phyloP scores from a whole-genome alignment of 495 filamentous ascomycete genomes.

The Aspergillus bertholletiae region DNA sequence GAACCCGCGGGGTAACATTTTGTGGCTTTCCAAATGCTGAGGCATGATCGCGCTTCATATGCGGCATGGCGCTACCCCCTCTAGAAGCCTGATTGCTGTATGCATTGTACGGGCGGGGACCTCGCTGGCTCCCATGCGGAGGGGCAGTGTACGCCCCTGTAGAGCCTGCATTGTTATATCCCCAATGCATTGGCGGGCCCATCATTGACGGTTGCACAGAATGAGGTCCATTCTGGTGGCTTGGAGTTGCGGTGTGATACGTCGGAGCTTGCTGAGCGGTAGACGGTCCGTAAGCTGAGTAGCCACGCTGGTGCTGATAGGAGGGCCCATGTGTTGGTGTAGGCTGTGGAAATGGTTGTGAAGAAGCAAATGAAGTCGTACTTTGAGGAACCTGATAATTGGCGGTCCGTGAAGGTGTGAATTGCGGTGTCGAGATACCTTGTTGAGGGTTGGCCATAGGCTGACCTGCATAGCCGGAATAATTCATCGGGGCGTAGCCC shows the following conservation, averaged over 20 bases:
- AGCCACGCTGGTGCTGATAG: slow-evolving; percentile 29
- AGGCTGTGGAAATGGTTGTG: slow-evolving; percentile 27
- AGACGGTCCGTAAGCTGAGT: slow-evolving; percentile 22
- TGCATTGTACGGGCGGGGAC: slow-evolving; percentile 43
- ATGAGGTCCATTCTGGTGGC: slow-evolving; percentile 21
- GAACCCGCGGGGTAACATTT: slow-evolving; percentile 33
- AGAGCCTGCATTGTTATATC: slow-evolving; percentile 43
- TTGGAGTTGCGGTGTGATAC: slow-evolving; percentile 22
- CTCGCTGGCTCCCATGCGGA: slow-evolving; percentile 27
- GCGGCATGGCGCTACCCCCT: slow-evolving; percentile 37
- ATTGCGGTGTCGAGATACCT: slow-evolving; percentile 26
- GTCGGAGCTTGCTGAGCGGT: slow-evolving; percentile 21
- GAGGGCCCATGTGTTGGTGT: slow-evolving; percentile 18
- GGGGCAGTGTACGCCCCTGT: slow-evolving; percentile 17
- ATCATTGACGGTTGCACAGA: slow-evolving; percentile 48
- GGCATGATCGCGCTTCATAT: slow-evolving; percentile 35
- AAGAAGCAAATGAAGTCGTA: slow-evolving; percentile 20
- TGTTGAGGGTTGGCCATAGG: slow-evolving; percentile 20
- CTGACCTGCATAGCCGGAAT: slow-evolving; percentile 29
- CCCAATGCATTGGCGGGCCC: slow-evolving; percentile 57
- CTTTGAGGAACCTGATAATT: slow-evolving; percentile 25
- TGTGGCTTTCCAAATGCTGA: slow-evolving; percentile 42
- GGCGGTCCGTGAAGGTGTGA: slow-evolving; percentile 20
- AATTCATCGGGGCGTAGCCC: slow-evolving; percentile 31
- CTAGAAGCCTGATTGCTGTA: slow-evolving; percentile 33